Conservation (phyloP, 129 eudicot species). For the Centella asiatica region DNA sequence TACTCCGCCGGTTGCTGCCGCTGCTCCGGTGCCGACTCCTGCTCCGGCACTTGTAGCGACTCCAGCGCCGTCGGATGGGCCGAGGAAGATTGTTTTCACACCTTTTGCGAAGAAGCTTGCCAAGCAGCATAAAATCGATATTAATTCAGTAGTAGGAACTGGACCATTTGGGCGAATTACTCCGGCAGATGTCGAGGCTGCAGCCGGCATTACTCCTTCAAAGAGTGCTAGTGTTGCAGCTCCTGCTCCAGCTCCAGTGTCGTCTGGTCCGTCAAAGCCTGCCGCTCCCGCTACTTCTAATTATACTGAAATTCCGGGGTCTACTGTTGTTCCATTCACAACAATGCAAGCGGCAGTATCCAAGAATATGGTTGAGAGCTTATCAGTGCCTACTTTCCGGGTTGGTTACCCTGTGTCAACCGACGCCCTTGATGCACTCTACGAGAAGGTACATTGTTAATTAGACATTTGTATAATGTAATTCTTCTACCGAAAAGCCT, state of each 20-base stretch:
- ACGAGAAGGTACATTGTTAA: conserved; percentile 56
- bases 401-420: conserved; percentile 82
- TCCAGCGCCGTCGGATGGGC: conserved; percentile 23
- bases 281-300: conserved; percentile 19
- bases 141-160: conserved; percentile 58
- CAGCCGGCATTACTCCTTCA: conserved; percentile 56
- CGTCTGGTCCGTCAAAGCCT: conserved; percentile 29
- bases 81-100: conserved; percentile 61
- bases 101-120: conserved; percentile 91
- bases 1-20: conserved; percentile 27
- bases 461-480: too few species aligned
- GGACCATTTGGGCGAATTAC: conserved; percentile 93
- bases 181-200: conserved; percentile 80
- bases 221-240: conserved; percentile 28
- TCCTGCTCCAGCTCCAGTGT: conserved; percentile 20
- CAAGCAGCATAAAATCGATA: conserved; percentile 91
- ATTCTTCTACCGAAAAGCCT: too few species aligned
- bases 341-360: conserved; percentile 88
- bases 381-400: conserved; percentile 76
- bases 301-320: conserved; percentile 67
- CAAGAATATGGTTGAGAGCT: conserved; percentile 85
- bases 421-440: conserved; percentile 77
- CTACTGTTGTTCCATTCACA: conserved; percentile 68
- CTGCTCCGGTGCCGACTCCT: conserved; percentile 5
- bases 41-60: conserved; percentile 4